A percentile compares a stretch with the other conserved stretches of the same genome.
phyloP scores from a whole-genome alignment of 106 monocot genomes.

The Platanthera zijinensis region DNA sequence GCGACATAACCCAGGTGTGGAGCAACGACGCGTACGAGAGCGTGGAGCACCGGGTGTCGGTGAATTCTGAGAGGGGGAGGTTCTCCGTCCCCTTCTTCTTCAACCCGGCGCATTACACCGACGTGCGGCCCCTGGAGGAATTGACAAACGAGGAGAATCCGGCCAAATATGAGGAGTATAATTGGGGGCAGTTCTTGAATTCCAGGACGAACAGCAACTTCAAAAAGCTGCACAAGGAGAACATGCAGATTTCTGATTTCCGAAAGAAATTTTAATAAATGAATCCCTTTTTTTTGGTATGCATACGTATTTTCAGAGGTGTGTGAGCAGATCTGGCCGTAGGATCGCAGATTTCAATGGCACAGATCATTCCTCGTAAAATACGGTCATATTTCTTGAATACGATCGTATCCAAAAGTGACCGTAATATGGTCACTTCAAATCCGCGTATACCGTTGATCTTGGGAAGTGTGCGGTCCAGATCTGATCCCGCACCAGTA shows the following conservation, averaged over 20 bases:
- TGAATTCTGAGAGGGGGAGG: slow-evolving; percentile 54
- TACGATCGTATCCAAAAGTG: too few species aligned
- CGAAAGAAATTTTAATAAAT: slow-evolving; percentile 13
- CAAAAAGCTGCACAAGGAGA: slow-evolving; percentile 49
- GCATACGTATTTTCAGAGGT: too few species aligned
- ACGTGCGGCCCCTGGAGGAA: slow-evolving; percentile 49
- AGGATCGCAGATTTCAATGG: too few species aligned
- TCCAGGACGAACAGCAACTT: slow-evolving; percentile 37
- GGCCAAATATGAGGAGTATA: slow-evolving; percentile 38
- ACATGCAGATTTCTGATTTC: slow-evolving; percentile 57
- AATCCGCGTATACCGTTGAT: too few species aligned
- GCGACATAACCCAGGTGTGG: slow-evolving; percentile 78
- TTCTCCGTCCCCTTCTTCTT: slow-evolving; percentile 75
- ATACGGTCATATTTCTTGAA: too few species aligned
- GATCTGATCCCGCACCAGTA: too few species aligned
- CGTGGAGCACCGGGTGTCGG: slow-evolving; percentile 64
- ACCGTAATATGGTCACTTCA: too few species aligned
- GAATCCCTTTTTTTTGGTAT: too few species aligned
- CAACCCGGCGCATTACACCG: slow-evolving; percentile 32
- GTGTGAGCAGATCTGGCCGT: too few species aligned
- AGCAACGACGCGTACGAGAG: slow-evolving; percentile 77
- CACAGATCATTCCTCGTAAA: too few species aligned
- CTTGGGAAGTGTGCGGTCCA: too few species aligned
- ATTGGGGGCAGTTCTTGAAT: slow-evolving; percentile 49
- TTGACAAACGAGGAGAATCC: slow-evolving; percentile 32